Evolutionary conservation across 257 asterid genomes (phyloP).

Genomic region (Capsicum baccatum): DNA sequence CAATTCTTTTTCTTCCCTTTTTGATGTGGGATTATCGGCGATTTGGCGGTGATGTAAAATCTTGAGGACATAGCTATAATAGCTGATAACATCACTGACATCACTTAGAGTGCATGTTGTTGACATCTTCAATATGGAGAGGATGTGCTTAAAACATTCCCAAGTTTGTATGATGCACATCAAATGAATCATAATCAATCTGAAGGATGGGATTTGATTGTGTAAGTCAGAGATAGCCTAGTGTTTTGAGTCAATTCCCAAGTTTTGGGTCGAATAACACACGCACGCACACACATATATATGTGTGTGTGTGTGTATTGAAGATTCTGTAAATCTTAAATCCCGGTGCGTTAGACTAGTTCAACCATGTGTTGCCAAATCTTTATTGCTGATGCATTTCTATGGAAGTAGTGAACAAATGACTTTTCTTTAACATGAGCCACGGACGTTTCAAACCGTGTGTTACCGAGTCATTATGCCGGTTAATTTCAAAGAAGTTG

Average conservation of each 20-base stretch:
- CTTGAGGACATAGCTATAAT: slow-evolving; percentile 4
- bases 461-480: neutral
- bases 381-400: neutral
- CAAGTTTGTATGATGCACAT: neutral
- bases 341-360: neutral
- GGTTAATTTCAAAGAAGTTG: neutral
- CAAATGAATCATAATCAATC: slow-evolving; percentile 18
- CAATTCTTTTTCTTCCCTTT: neutral
- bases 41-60: neutral
- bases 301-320: neutral
- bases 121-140: slow-evolving; percentile 13
- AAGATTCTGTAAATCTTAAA: neutral
- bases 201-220: slow-evolving; percentile 16
- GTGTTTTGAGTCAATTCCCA: neutral
- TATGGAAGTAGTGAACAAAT: neutral
- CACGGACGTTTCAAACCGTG: neutral
- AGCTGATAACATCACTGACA: neutral
- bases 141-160: slow-evolving; percentile 6
- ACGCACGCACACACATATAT: too few relatives aligned
- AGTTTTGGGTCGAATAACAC: neutral
- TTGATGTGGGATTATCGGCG: neutral
- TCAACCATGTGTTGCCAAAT: neutral
- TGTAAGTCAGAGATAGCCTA: neutral
- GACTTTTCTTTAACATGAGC: neutral
- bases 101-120: neutral